Percentiles rank a stretch among this genome's conserved stretches.
Evolutionary conservation across 495 filamentous ascomycete genomes (phyloP).

Genomic region (Neurospora pannonica): DNA sequence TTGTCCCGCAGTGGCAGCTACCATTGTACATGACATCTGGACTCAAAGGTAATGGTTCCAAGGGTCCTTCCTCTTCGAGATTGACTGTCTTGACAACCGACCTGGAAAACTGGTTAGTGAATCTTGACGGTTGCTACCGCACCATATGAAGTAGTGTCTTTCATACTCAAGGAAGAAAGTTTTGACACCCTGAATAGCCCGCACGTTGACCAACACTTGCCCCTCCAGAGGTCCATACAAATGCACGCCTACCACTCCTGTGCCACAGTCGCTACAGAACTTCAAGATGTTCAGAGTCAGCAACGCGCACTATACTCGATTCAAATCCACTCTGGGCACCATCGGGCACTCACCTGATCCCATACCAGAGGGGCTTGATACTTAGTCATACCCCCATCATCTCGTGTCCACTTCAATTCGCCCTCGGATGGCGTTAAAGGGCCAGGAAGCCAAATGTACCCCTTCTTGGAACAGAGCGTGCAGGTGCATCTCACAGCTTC

Average conservation of each 20-base stretch:
- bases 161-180: slow-evolving; percentile 8
- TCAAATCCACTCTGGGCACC: not conserved
- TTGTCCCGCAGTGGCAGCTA: slow-evolving; percentile 13
- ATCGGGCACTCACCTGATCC: slow-evolving; percentile 2
- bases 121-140: not conserved
- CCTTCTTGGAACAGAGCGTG: slow-evolving; percentile 18
- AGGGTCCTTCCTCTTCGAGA: not conserved
- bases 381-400: not conserved
- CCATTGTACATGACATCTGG: not conserved
- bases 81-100: not conserved
- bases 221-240: slow-evolving; percentile 3
- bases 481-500: slow-evolving; percentile 11
- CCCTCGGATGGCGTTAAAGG: not conserved
- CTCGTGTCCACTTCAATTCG: not conserved
- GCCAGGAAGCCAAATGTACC: slow-evolving; percentile 5
- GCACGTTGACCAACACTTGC: slow-evolving; percentile 7
- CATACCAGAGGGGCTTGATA: not conserved
- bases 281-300: not conserved
- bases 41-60: not conserved
- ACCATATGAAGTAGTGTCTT: not conserved
- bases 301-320: not conserved
- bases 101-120: not conserved
- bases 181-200: slow-evolving; percentile 8
- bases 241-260: slow-evolving; percentile 7
- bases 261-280: slow-evolving; percentile 15